phyloP scores from a whole-genome alignment of 148 eudicot species.

The Rhododendron kiyosumense region DNA sequence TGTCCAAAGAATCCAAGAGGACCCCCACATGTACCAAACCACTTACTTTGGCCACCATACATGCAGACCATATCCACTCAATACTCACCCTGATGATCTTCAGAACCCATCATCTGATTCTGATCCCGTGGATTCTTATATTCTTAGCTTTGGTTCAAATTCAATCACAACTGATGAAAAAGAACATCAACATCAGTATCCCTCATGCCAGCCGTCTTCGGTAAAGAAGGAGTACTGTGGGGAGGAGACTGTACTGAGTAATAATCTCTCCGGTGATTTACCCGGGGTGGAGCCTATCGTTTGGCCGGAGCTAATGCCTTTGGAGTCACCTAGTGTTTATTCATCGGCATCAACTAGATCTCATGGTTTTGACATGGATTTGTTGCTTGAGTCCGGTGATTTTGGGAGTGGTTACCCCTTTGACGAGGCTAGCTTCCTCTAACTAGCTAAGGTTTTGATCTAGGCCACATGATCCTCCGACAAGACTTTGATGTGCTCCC shows the following conservation, averaged over 20 bases:
- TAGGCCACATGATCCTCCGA: neutral
- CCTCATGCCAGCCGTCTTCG: neutral
- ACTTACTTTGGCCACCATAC: constrained; percentile 40
- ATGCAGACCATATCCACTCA: constrained; percentile 15
- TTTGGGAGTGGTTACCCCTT: neutral
- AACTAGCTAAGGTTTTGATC: neutral
- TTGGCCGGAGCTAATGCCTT: constrained; percentile 16
- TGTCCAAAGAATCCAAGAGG: constrained; percentile 31
- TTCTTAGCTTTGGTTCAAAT: constrained; percentile 1
- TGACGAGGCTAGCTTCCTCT: neutral
- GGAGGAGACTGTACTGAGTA: constrained; percentile 8
- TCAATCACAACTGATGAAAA: neutral
- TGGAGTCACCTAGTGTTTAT: neutral
- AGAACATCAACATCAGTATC: neutral
- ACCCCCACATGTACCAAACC: constrained; percentile 20
- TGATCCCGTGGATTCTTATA: neutral
- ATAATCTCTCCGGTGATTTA: neutral
- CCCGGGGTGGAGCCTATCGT: neutral
- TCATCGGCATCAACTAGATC: constrained; percentile 8
- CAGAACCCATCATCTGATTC: neutral
- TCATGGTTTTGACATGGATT: constrained; percentile 4
- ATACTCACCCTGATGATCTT: neutral
- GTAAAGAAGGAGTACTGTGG: neutral
- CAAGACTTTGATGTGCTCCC: neutral
- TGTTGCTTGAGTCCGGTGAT: neutral